Conservation (phyloP, 1,139 yeast genomes). For the Kodamaea sp. region DNA sequence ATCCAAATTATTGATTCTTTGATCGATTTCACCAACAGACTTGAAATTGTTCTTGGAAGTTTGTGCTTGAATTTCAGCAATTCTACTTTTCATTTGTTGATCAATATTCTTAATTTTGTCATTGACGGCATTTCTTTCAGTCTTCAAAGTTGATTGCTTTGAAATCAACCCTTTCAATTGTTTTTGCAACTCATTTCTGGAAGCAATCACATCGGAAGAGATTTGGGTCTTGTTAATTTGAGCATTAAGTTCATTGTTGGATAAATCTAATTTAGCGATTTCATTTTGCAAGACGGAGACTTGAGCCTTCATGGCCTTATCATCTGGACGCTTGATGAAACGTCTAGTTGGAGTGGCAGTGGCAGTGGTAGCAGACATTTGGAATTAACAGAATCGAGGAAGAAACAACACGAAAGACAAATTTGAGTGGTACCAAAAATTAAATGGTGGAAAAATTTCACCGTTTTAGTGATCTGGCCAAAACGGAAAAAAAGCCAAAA, state of each 20-base stretch:
- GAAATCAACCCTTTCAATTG: constrained; percentile 60
- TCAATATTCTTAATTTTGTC: constrained; percentile 76
- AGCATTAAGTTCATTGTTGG: constrained; percentile 37
- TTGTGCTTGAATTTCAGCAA: constrained; percentile 67
- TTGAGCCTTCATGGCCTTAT: constrained; percentile 55
- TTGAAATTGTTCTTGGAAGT: constrained; percentile 71
- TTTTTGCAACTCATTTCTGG: constrained; percentile 61
- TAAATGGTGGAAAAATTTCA: too few species aligned
- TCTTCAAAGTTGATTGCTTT: constrained; percentile 70
- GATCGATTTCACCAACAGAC: constrained; percentile 74
- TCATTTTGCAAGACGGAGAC: constrained; percentile 60
- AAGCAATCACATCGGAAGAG: constrained; percentile 44
- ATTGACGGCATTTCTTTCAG: constrained; percentile 61
- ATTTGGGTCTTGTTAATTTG: constrained; percentile 44
- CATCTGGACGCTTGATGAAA: constrained; percentile 76
- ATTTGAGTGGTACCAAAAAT: too few species aligned
- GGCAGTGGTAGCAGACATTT: constrained; percentile 19
- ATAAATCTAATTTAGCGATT: constrained; percentile 64
- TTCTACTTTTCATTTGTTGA: constrained; percentile 68
- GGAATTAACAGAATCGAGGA: too few species aligned
- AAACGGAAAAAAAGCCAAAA: too few species aligned
- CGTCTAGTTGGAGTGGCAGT: constrained; percentile 30
- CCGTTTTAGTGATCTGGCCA: too few species aligned
- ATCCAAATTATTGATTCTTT: constrained; percentile 68
- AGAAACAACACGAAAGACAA: too few species aligned